Evolutionary conservation across 345 rosid species (phyloP).

Genomic region (Lumnitzera racemosa): DNA sequence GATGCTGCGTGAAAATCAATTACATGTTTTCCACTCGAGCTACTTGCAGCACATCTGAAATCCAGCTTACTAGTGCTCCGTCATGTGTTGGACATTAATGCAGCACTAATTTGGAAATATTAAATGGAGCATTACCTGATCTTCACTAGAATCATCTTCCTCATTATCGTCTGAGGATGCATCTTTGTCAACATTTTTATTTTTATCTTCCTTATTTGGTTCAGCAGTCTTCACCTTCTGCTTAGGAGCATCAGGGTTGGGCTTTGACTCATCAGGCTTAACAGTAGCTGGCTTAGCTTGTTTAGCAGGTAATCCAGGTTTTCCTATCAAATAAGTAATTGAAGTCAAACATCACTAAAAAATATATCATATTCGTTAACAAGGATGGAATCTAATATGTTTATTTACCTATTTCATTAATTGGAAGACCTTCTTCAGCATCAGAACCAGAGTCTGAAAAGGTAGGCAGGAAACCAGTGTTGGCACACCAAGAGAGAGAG

Average conservation of each 20-base stretch:
- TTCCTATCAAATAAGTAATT: slow-evolving; percentile 17
- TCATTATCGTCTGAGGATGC: slow-evolving; percentile 9
- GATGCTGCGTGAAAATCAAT: too few species aligned
- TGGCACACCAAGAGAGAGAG: too few species aligned
- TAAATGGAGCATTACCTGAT: slow-evolving; percentile 25
- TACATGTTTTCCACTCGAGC: too few species aligned
- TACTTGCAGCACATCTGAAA: too few species aligned
- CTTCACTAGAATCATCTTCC: slow-evolving; percentile 26
- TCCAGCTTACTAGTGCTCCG: too few species aligned
- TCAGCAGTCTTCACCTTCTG: slow-evolving; percentile 38
- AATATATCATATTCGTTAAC: background rate
- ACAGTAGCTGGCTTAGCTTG: slow-evolving; percentile 8
- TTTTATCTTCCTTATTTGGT: slow-evolving; percentile 35
- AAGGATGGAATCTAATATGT: background rate
- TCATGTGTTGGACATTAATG: too few species aligned
- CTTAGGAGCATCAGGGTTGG: slow-evolving; percentile 13
- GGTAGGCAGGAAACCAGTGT: too few species aligned
- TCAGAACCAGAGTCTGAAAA: slow-evolving; percentile 1
- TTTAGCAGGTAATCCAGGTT: slow-evolving; percentile 8
- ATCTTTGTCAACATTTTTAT: slow-evolving; percentile 14
- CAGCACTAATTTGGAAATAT: too few species aligned
- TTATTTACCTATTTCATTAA: background rate
- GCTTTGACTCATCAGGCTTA: slow-evolving; percentile 3
- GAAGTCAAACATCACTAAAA: background rate
- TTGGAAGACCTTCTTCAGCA: slow-evolving; percentile 10